Conservation (phyloP, 352 stramenopile species). For the Phytophthora litchii region DNA sequence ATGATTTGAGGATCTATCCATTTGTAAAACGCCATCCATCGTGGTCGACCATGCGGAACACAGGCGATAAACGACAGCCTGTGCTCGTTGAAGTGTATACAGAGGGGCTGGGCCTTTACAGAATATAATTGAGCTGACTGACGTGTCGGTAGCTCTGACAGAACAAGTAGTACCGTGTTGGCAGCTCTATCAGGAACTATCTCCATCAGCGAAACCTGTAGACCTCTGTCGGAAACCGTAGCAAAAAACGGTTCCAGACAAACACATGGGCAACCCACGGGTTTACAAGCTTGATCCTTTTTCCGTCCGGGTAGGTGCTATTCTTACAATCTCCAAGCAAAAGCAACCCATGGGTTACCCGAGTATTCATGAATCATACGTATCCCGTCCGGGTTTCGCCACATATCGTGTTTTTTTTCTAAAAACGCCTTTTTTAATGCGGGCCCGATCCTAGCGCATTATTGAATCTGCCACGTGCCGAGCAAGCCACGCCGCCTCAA, state of each 20-base stretch:
- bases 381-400: background rate
- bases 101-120: conserved; percentile 12
- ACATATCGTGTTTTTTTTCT: background rate
- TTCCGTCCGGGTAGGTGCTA: no score
- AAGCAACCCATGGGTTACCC: no score
- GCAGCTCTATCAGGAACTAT: no score
- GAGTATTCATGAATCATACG: no score
- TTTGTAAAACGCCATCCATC: conserved; percentile 23
- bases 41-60: conserved; percentile 13
- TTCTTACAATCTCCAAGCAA: no score
- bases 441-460: conserved; percentile 11
- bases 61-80: conserved; percentile 10
- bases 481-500: conserved; percentile 1
- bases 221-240: no score
- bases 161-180: background rate
- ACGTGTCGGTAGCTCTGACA: background rate
- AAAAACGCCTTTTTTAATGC: background rate
- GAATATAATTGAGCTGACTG: conserved; percentile 3
- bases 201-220: no score
- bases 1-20: conserved; percentile 10
- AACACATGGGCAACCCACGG: no score
- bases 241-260: no score
- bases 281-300: no score
- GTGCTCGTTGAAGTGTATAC: conserved; percentile 18
- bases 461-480: conserved; percentile 36